Evolutionary conservation across 2,329 filamentous ascomycete species (phyloP).

Genomic region (Aspergillus intermedius): DNA sequence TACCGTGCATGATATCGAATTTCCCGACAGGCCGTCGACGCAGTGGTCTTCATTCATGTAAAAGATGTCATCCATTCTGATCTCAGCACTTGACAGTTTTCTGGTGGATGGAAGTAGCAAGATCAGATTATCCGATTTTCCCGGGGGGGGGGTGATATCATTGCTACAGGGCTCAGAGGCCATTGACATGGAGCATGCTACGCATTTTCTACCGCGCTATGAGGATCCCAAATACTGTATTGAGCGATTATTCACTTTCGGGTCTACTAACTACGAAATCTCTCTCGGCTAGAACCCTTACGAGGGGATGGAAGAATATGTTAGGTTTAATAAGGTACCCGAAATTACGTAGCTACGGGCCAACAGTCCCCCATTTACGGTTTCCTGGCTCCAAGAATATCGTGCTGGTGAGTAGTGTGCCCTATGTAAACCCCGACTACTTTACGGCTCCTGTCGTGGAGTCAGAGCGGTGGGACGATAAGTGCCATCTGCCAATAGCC

Average conservation of each 20-base stretch:
- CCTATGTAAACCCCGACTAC: no score
- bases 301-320: background rate
- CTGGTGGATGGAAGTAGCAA: background rate
- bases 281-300: background rate
- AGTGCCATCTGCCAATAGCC: background rate
- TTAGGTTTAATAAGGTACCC: no score
- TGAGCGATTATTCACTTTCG: conserved; percentile 9
- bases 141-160: no score
- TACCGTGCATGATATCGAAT: background rate
- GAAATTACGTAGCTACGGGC: no score
- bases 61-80: conserved; percentile 72
- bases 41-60: conserved; percentile 79
- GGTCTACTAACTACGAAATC: background rate
- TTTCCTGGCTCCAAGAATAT: no score
- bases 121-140: conserved; percentile 5
- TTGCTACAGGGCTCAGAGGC: conserved; percentile 3
- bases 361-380: no score
- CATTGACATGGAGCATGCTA: conserved; percentile 3
- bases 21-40: conserved; percentile 68
- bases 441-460: background rate
- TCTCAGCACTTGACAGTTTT: background rate
- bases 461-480: background rate
- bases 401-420: no score
- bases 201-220: conserved; percentile 6
- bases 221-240: conserved; percentile 8